phyloP scores from a whole-genome alignment of 805 yeast genomes.

The Saccharomycopsis javanensis region DNA sequence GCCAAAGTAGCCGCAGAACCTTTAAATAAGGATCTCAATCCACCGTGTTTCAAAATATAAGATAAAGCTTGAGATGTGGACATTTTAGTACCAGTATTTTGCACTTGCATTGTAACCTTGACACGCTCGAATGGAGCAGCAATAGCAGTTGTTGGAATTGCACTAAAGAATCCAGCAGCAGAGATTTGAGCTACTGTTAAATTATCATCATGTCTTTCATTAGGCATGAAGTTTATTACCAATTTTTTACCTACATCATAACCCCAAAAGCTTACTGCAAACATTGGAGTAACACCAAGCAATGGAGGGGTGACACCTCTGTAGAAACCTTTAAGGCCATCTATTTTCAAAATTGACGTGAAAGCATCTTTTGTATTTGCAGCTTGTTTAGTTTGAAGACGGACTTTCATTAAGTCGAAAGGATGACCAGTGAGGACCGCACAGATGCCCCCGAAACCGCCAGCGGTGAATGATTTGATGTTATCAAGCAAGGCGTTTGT shows the following conservation, averaged over 20 bases:
- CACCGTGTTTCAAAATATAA: slow-evolving; percentile 69
- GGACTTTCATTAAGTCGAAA: slow-evolving; percentile 84
- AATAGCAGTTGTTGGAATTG: slow-evolving; percentile 87
- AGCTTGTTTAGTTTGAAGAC: slow-evolving; percentile 71
- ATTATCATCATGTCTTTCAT: slow-evolving; percentile 21
- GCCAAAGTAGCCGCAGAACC: slow-evolving; percentile 91
- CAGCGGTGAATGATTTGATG: slow-evolving; percentile 78
- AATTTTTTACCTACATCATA: slow-evolving; percentile 84
- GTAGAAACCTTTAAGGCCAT: slow-evolving; percentile 75
- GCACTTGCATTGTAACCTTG: slow-evolving; percentile 85
- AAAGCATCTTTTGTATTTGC: slow-evolving; percentile 59
- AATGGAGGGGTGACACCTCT: slow-evolving; percentile 92
- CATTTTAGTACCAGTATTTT: slow-evolving; percentile 32
- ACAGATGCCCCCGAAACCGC: slow-evolving; percentile 95
- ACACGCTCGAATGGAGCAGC: slow-evolving; percentile 98
- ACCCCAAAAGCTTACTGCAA: slow-evolving; percentile 98
- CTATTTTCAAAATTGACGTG: slow-evolving; percentile 54
- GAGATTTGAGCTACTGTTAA: slow-evolving; percentile 65
- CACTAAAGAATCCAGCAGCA: slow-evolving; percentile 89
- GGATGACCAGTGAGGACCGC: slow-evolving; percentile 97
- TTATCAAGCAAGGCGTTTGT: slow-evolving; percentile 44
- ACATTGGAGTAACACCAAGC: slow-evolving; percentile 96
- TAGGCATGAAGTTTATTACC: slow-evolving; percentile 34
- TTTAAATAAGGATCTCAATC: slow-evolving; percentile 72
- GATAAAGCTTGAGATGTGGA: slow-evolving; percentile 49